phyloP scores from a whole-genome alignment of 805 yeast genomes.

The Hanseniaspora meyeri region DNA sequence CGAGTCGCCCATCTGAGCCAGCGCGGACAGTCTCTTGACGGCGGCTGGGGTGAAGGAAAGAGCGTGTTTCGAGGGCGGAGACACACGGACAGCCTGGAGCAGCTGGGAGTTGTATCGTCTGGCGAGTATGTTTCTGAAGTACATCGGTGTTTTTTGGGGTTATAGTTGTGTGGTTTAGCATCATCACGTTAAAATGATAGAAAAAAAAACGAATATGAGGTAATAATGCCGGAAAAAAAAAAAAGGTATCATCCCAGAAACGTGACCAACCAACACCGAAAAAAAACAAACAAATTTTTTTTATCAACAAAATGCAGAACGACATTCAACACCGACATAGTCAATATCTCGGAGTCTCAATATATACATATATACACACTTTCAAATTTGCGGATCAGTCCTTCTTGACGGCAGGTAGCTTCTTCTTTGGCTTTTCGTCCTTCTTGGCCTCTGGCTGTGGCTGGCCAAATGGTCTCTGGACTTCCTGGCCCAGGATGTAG shows the following conservation, averaged over 20 bases:
- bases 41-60: not conserved
- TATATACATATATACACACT: no score
- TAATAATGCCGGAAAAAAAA: not conserved
- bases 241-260: not conserved
- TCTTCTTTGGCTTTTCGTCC: constrained; percentile 46
- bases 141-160: not conserved
- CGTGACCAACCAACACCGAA: not conserved
- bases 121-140: not conserved
- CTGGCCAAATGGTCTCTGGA: constrained; percentile 79
- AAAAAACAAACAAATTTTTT: not conserved
- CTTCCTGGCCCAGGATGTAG: constrained; percentile 68
- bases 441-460: constrained; percentile 28
- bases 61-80: not conserved
- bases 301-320: no score
- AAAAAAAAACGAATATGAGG: not conserved
- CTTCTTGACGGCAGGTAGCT: constrained; percentile 68
- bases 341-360: not conserved
- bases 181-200: not conserved
- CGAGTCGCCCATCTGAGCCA: constrained; percentile 4
- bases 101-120: not conserved
- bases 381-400: no score
- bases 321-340: no score
- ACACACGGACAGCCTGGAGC: not conserved
- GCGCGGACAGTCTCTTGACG: constrained; percentile 14
- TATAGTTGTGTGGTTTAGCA: not conserved